Base-by-base conservation (phyloP, 2,329 filamentous ascomycete genomes). In the Chaetomium sp. region DNA sequence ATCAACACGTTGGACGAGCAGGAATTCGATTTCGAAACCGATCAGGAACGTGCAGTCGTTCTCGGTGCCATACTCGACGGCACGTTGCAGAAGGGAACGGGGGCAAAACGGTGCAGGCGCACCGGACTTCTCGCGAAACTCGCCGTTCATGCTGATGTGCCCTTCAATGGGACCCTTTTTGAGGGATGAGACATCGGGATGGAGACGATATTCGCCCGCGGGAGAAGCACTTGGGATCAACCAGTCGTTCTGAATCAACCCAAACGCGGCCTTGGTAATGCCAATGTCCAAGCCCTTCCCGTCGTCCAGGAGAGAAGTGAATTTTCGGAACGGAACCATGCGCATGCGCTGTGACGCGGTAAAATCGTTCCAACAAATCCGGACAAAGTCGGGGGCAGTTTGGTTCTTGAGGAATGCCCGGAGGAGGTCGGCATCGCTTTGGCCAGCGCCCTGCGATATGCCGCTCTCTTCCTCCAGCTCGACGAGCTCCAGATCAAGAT, bases 21-120 rank as follows among this genome's bases (percentile, higher is more conserved):
- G 77, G 8, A 94, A 81, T 69, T 95, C 89, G 42, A 95, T 82
- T 69, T 95, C 90, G 61, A 94, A 95, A 0, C 89, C 90, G 12
- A 90, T 70, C 0, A 85, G 74, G 48, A 91, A 82, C 3, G 76
- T 70, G 2, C 89, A 73, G 1, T 76, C 74, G 40, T 80, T 73
- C 1, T 70, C 63, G 9, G 76, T 71, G 0, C 87, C 79, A 5
- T 72, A 70, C 0, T 77, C 72, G 1, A 86, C 66, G 0, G 84
- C 74, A 3, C 70, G 74, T 53, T 81, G 72, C 53, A 95, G 73
- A 54, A 85, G 67, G 43, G 82, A 74, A 53, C 88, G 79, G 0
- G 89, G 88, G 63, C 89, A 95, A 0, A 84, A 59, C 1, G 62
- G 58, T 1, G 82, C 72, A 0, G 71, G 67, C 0, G 73, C 70